Evolutionary conservation across 305 asterid genomes (phyloP), one percentile per base, ranked within the genome.

Genomic region (Fraxinus angustifolia): DNA sequence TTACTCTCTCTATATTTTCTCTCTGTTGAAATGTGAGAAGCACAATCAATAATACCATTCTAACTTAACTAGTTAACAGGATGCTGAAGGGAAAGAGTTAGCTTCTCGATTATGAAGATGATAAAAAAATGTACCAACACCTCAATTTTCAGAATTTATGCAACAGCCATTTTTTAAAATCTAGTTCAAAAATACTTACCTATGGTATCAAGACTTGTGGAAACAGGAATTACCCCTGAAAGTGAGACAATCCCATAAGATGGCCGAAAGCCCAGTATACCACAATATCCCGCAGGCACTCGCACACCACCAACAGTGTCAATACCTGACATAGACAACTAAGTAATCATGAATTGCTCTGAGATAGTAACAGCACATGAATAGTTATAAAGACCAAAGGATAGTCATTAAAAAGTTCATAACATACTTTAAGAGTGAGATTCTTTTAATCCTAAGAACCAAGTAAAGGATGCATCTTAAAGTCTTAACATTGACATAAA

Each of bases 221-320:
- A 90, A 84, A 96, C 93, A 82, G 97, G 95, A 90, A 91, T 84
- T 56, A 90, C 84, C 78, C 97, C 98, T 33, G 88, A 81, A 50
- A 90, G 94, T 81, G 98, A 82, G 83, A 93, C 90, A 26, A 89
- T 84, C 76, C 98, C 98, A 82, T 87, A 87, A 76, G 99, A 94
- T 16, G 99, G 95, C 74, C 98, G 93, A 88, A 94, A 96, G 72
- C 98, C 98, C 50, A 94, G 85, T 48, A 94, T 73, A 23, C 98
- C 98, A 91, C 99, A 96, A 82, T 92, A 90, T 84, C 88, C 98
- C 82, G 98, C 98, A 76, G 99, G 99, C 82, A 93, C 81, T 78
- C 98, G 85, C 92, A 94, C 98, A 79, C 98, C 99, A 82, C 98
- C 99, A 89, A 88, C 94, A 71, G 94, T 90, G 87, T 96, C 99